These are phyloP conservation scores for Termitomyces heimii DNA, from an alignment of 768 basidiomycete species.

Conservation along the genomic window DNA sequence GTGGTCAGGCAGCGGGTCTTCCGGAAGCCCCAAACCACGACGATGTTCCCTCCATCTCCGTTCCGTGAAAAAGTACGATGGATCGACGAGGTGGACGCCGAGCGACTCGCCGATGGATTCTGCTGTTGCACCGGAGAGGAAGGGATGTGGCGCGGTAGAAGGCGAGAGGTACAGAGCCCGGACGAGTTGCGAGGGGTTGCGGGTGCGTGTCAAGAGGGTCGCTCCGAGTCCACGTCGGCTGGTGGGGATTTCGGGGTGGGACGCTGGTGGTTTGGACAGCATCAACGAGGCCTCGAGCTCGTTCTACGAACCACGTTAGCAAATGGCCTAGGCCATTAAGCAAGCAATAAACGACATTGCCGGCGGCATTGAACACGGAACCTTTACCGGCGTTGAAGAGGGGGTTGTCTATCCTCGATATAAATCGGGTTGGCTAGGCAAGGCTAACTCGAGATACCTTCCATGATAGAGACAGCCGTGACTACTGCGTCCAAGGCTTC, in stretches of 20 bases:
- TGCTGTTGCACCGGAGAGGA: conserved; percentile 62
- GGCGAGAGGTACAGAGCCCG: conserved; percentile 70
- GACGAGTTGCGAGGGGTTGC: conserved; percentile 70
- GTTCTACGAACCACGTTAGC: conserved; percentile 38
- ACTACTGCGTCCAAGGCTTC: conserved; percentile 82
- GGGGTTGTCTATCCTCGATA: conserved; percentile 50
- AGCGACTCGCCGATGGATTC: conserved; percentile 54
- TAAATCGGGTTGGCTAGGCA: neutral
- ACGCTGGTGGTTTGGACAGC: conserved; percentile 70
- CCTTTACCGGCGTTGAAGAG: conserved; percentile 80
- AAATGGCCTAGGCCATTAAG: neutral
- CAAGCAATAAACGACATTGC: conserved; percentile 51
- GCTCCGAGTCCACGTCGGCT: conserved; percentile 58
- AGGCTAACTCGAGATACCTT: conserved; percentile 38
- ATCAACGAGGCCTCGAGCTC: conserved; percentile 81
- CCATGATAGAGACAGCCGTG: conserved; percentile 67
- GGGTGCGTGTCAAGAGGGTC: conserved; percentile 59
- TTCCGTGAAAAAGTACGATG: conserved; percentile 76
- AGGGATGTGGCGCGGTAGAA: conserved; percentile 52
- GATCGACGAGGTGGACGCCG: conserved; percentile 57
- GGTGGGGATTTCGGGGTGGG: conserved; percentile 52
- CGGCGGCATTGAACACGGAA: conserved; percentile 75
- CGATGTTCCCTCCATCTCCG: conserved; percentile 74
- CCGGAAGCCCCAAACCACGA: conserved; percentile 66
- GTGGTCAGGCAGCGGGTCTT: conserved; percentile 44